Conservation (phyloP, 306 rosid species). For the Trifolium dubium region DNA sequence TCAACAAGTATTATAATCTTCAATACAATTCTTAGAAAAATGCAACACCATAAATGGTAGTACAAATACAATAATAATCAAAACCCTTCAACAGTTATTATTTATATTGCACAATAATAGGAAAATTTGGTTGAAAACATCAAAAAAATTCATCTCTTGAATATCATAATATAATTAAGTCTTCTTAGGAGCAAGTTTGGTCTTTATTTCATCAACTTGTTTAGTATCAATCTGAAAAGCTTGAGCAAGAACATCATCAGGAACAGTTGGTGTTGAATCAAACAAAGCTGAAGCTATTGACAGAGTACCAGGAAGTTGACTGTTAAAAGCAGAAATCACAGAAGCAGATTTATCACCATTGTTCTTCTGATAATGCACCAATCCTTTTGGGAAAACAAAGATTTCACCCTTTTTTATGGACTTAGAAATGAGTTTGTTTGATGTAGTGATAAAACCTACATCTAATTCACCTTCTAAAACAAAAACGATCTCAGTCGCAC, state of each 20-base stretch:
- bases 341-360: conserved; percentile 51
- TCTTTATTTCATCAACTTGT: conserved; percentile 44
- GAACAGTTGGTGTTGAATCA: conserved; percentile 49
- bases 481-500: conserved; percentile 57
- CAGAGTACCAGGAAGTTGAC: conserved; percentile 62
- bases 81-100: not conserved
- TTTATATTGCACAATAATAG: not conserved
- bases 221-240: conserved; percentile 54
- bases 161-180: conserved; percentile 11
- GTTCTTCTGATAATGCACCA: conserved; percentile 59
- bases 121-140: not conserved
- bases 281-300: conserved; percentile 52
- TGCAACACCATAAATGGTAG: not conserved
- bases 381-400: conserved; percentile 58
- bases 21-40: conserved; percentile 32
- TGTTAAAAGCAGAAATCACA: conserved; percentile 52
- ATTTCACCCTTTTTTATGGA: conserved; percentile 54
- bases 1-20: not conserved
- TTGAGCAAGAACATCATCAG: conserved; percentile 49
- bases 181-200: conserved; percentile 61
- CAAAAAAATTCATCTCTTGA: not conserved
- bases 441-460: conserved; percentile 57
- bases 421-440: conserved; percentile 53
- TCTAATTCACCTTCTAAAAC: conserved; percentile 57
- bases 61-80: conserved; percentile 26